These are phyloP conservation scores for Neurospora tetrasperma DNA, from an alignment of 495 filamentous ascomycete genomes.

Conservation along the genomic window DNA sequence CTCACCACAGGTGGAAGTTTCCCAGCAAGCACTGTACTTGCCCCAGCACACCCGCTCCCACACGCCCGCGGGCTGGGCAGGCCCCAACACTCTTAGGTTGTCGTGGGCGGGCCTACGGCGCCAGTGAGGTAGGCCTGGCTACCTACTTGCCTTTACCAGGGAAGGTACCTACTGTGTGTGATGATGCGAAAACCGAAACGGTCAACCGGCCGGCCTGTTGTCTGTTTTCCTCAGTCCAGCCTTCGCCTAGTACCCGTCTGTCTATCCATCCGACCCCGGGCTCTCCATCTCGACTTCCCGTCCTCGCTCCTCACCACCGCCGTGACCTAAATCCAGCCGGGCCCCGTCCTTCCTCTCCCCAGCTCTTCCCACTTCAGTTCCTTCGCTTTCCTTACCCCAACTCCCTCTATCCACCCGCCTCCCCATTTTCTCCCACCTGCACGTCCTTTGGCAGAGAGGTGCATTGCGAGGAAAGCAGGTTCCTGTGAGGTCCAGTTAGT, in stretches of 20 bases:
- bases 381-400: conserved; percentile 21
- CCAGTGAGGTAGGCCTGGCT: not conserved
- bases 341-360: conserved; percentile 26
- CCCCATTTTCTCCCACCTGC: conserved; percentile 19
- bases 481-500: not conserved
- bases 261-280: not conserved
- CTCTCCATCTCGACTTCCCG: conserved; percentile 21
- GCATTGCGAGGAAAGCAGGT: not conserved
- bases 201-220: conserved; percentile 15
- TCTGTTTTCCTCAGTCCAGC: conserved; percentile 10
- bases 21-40: conserved; percentile 7
- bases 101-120: not conserved
- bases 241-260: conserved; percentile 4
- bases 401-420: conserved; percentile 22
- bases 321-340: conserved; percentile 31
- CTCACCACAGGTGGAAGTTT: not conserved
- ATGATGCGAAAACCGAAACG: conserved; percentile 6
- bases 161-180: not conserved
- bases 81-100: not conserved
- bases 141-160: not conserved
- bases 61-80: not conserved
- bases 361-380: conserved; percentile 16
- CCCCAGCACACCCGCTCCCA: not conserved
- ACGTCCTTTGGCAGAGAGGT: not conserved
- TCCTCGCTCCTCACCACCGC: conserved; percentile 31